These are phyloP conservation scores for Gonapodya prolifera DNA, from an alignment of 192 early-diverging fungal species.

Conservation along the genomic window DNA sequence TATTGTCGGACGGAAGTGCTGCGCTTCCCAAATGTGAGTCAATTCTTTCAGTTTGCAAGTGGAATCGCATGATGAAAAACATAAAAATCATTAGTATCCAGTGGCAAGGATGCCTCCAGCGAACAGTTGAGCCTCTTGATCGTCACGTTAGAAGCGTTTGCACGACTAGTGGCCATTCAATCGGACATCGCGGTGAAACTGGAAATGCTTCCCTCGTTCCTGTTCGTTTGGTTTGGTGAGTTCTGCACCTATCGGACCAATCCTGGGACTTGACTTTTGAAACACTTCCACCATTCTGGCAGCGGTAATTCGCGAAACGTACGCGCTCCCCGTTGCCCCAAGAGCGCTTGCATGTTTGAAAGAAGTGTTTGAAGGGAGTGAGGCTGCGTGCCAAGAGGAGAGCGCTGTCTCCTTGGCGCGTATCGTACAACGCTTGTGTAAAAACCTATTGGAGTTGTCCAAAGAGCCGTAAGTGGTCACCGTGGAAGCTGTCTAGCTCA, in stretches of 20 bases:
- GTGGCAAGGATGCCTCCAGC: not conserved
- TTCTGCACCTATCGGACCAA: not conserved
- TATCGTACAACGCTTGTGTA: not conserved
- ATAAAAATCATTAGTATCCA: too few species aligned
- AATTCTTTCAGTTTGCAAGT: too few species aligned
- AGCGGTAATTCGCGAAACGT: too few species aligned
- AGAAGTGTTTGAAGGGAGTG: not conserved
- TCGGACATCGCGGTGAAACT: not conserved
- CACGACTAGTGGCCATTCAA: not conserved
- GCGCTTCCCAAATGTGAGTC: not conserved
- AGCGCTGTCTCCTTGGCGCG: not conserved
- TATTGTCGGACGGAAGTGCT: slow-evolving; percentile 14
- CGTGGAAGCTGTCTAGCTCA: too few species aligned
- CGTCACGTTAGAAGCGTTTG: not conserved
- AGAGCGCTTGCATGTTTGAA: not conserved
- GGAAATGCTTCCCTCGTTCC: not conserved
- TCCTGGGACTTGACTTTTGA: not conserved
- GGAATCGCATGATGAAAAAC: too few species aligned
- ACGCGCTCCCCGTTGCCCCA: not conserved
- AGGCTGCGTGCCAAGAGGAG: not conserved
- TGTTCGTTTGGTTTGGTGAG: not conserved
- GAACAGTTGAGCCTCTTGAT: not conserved
- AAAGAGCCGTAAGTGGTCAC: too few species aligned
- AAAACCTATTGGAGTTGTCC: not conserved
- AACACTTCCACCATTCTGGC: too few species aligned